phyloP scores from a whole-genome alignment of 192 early-diverging fungal genomes.

The Podila horticola region DNA sequence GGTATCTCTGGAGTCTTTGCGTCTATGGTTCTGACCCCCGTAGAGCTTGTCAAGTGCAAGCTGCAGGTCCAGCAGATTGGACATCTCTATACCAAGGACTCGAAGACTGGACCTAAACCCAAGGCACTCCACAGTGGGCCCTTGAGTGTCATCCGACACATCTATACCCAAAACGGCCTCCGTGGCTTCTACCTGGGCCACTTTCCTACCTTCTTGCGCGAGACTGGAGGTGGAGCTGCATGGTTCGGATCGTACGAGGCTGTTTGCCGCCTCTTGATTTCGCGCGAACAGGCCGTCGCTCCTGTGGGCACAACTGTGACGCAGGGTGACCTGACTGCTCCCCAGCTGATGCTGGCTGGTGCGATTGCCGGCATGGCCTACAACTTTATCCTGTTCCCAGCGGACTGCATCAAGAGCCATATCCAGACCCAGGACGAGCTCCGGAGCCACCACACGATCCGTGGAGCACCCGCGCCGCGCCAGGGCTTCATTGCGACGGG shows the following conservation, averaged over 20 bases:
- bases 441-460: conserved; percentile 14
- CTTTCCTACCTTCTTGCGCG: conserved; percentile 86
- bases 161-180: conserved; percentile 57
- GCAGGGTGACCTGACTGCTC: conserved; percentile 78
- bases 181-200: conserved; percentile 83
- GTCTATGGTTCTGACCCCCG: conserved; percentile 91
- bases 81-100: conserved; percentile 37
- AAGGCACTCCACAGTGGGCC: conserved; percentile 55
- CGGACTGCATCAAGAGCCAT: conserved; percentile 93
- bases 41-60: conserved; percentile 97
- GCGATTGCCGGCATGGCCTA: conserved; percentile 92
- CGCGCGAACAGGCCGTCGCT: conserved; percentile 19
- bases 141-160: conserved; percentile 56
- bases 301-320: conserved; percentile 29
- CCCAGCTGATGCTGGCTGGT: conserved; percentile 86
- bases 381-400: conserved; percentile 89
- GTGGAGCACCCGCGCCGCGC: conserved; percentile 5
- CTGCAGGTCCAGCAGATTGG: conserved; percentile 87
- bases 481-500: conserved; percentile 71
- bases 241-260: conserved; percentile 98
- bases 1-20: conserved; percentile 86
- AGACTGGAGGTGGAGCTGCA: conserved; percentile 89
- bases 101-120: conserved; percentile 12
- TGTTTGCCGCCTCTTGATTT: conserved; percentile 56
- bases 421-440: conserved; percentile 89